Percentiles rank a stretch among this genome's conserved stretches.
Evolutionary conservation across 352 stramenopile species (phyloP).

Genomic region (Globisporangium nagaii): DNA sequence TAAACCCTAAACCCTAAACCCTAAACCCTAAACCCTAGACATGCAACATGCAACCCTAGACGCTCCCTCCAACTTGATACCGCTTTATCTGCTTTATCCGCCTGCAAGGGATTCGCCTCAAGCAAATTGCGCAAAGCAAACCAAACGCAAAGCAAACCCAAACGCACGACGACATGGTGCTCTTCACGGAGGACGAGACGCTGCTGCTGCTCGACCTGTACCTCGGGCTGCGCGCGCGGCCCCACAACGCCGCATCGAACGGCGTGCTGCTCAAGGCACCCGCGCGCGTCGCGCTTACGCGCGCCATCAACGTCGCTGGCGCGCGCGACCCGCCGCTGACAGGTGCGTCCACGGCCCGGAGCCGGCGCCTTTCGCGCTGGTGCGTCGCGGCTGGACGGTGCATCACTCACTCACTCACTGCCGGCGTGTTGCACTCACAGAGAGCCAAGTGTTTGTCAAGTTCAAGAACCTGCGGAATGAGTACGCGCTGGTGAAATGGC

Average conservation of each 20-base stretch:
- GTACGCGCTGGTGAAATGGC: slow-evolving; percentile 44
- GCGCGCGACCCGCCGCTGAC: slow-evolving; percentile 27
- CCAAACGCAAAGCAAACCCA: too few species aligned
- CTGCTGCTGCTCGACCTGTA: slow-evolving; percentile 50
- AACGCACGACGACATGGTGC: slow-evolving; percentile 49
- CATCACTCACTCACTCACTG: not conserved
- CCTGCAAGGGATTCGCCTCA: too few species aligned
- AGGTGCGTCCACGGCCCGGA: slow-evolving; percentile 12
- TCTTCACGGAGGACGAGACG: slow-evolving; percentile 49
- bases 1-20: too few species aligned
- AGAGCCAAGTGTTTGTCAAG: slow-evolving; percentile 54
- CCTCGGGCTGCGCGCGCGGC: slow-evolving; percentile 24
- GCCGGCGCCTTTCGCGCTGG: too few species aligned
- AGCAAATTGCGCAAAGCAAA: too few species aligned
- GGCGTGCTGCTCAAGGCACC: slow-evolving; percentile 42
- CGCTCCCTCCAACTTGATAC: too few species aligned
- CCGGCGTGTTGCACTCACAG: slow-evolving; percentile 4
- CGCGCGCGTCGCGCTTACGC: slow-evolving; percentile 38
- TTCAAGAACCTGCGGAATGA: slow-evolving; percentile 62
- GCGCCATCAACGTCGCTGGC: slow-evolving; percentile 33
- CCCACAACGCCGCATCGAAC: slow-evolving; percentile 39
- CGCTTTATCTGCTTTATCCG: too few species aligned
- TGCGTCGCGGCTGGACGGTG: not conserved
- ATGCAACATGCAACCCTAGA: too few species aligned
- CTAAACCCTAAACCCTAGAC: too few species aligned